These are phyloP conservation scores for Venturia effusa DNA, from an alignment of 2,329 filamentous ascomycete genomes.

Conservation along the genomic window DNA sequence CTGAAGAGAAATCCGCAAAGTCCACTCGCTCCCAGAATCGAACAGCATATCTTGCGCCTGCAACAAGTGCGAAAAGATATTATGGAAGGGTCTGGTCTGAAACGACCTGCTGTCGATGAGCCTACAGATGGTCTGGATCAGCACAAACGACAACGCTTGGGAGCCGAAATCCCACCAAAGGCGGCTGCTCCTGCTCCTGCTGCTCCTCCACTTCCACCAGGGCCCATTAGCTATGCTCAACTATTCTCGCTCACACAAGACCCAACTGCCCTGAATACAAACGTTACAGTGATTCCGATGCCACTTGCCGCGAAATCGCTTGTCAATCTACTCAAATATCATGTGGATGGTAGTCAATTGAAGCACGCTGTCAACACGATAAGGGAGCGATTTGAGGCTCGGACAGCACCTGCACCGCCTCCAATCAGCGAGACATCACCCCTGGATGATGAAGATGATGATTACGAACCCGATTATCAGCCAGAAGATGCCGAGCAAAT, in stretches of 20 bases:
- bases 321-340: constrained; percentile 59
- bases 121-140: constrained; percentile 61
- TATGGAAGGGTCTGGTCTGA: constrained; percentile 68
- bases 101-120: constrained; percentile 62
- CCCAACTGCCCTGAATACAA: constrained; percentile 63
- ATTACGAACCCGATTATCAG: constrained; percentile 84
- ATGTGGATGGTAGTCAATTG: constrained; percentile 58
- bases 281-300: constrained; percentile 67
- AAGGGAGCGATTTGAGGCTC: constrained; percentile 35
- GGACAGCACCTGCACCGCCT: background rate
- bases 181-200: constrained; percentile 30
- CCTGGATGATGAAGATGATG: constrained; percentile 66
- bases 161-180: constrained; percentile 35
- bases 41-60: constrained; percentile 75
- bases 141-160: constrained; percentile 71
- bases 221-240: constrained; percentile 68
- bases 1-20: constrained; percentile 67
- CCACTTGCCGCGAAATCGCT: constrained; percentile 70
- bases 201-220: constrained; percentile 48
- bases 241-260: constrained; percentile 79
- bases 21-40: constrained; percentile 64
- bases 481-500: constrained; percentile 70
- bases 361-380: constrained; percentile 55
- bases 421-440: constrained; percentile 11
- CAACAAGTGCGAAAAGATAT: constrained; percentile 68